Evolutionary conservation across 1,139 yeast genomes (phyloP), one percentile per base, ranked within the genome.

Genomic region (Suhomyces kunorum): DNA sequence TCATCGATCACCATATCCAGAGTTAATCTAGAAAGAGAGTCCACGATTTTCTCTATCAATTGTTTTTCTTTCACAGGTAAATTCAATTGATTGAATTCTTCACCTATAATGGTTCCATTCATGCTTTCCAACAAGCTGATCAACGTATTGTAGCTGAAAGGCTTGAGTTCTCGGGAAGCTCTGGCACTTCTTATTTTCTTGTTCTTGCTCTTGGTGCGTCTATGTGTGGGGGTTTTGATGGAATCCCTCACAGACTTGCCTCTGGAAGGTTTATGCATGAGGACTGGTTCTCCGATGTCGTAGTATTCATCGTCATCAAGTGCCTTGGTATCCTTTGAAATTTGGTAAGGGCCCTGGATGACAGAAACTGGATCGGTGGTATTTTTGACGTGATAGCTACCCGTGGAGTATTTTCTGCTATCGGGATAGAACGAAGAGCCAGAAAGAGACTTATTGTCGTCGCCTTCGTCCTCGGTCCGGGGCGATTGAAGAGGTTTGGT

Each of bases 1-100:
- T 86, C 87, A 60, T 90, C 96, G 39, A 87, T 62, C 40, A 87
- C 83, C 87, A 90, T 89, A 58, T 89, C 96, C 42, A 90, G 87
- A 4, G 95, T 87, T 45, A 90, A 74, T 52, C 94, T 73, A 16
- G 94, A 83, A 42, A 90, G 68, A 2, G 95, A 83, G 54, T 88
- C 95, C 5, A 90, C 86, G 34, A 90, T 80, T 61, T 87, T 83
- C 57, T 89, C 96, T 37, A 90, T 72, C 38, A 89, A 69, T 50
- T 80, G 84, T 50, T 86, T 85, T 58, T 89, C 96, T 46, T 83
- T 83, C 0, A 76, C 65, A 3, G 94, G 90, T 46, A 89, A 71
- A 35, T 86, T 87, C 45, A 89, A 65, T 42, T 79, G 80, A 36
- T 82, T 80, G 55, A 89, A 85, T 50, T 87, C 94, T 52, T 82